Evolutionary conservation across 768 basidiomycete genomes (phyloP).

Genomic region (Naematelia aurantialba): DNA sequence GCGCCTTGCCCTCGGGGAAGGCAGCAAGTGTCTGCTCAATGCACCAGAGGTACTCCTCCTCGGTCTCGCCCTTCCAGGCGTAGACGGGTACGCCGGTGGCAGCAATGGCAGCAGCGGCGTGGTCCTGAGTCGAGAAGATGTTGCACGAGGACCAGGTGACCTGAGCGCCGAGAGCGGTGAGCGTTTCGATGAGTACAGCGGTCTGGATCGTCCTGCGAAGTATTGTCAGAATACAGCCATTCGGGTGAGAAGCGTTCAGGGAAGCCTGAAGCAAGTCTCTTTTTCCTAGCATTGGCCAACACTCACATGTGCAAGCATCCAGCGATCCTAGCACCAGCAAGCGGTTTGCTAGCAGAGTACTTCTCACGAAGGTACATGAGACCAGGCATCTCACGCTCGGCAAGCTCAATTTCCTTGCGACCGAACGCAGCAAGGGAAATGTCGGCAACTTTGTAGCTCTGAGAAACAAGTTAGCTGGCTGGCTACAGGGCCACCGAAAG

Average conservation of each 20-base stretch:
- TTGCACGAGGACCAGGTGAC: constrained; percentile 99
- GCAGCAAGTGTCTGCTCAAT: constrained; percentile 88
- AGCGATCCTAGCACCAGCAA: constrained; percentile 91
- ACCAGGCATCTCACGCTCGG: constrained; percentile 67
- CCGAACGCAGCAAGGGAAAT: constrained; percentile 96
- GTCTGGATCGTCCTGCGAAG: constrained; percentile 93
- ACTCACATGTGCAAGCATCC: constrained; percentile 95
- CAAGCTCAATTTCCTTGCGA: constrained; percentile 99
- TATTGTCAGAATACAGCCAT: constrained; percentile 6
- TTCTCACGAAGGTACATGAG: constrained; percentile 89
- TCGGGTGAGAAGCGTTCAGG: not conserved
- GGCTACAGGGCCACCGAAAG: too few relatives aligned
- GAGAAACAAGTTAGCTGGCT: constrained; percentile 2
- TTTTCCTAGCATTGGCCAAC: not conserved
- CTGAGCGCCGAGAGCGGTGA: constrained; percentile 90
- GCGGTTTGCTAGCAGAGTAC: constrained; percentile 75
- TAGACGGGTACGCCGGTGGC: constrained; percentile 97
- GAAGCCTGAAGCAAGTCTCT: not conserved
- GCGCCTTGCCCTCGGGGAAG: constrained; percentile 75
- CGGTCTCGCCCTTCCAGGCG: constrained; percentile 99
- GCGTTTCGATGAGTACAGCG: constrained; percentile 96
- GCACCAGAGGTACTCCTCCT: constrained; percentile 98
- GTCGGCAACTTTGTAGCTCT: constrained; percentile 79
- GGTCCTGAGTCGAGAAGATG: constrained; percentile 99
- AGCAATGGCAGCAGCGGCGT: constrained; percentile 96